Evolutionary conservation across 116 monocot species (phyloP).

Genomic region (Trichopus zeylanicus): DNA sequence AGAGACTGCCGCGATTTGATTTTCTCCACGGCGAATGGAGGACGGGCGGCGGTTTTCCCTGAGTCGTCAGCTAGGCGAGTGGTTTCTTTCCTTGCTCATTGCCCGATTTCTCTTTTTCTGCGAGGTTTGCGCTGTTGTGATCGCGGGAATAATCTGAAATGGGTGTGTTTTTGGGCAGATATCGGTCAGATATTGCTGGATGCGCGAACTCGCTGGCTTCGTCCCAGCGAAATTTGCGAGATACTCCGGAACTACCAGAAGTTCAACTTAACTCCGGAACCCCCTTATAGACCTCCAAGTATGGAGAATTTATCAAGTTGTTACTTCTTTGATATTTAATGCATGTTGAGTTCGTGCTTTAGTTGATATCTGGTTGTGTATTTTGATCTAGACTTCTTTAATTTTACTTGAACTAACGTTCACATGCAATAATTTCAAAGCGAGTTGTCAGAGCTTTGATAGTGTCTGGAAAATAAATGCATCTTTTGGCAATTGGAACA

Average conservation of each 20-base stretch:
- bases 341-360: neutral
- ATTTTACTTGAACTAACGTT: no score
- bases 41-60: neutral
- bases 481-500: no score
- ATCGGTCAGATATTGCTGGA: slow-evolving; percentile 36
- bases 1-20: neutral
- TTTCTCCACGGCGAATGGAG: neutral
- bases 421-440: no score
- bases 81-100: neutral
- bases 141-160: neutral
- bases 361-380: neutral
- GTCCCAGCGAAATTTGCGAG: slow-evolving; percentile 60
- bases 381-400: no score
- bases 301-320: neutral
- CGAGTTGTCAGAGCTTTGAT: no score
- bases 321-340: neutral
- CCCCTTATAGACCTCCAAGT: slow-evolving; percentile 54
- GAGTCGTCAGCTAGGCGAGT: neutral
- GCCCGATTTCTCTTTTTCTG: neutral
- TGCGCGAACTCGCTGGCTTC: slow-evolving; percentile 61
- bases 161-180: slow-evolving; percentile 18
- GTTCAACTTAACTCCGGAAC: slow-evolving; percentile 46
- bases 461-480: no score
- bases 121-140: neutral
- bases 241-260: slow-evolving; percentile 45